phyloP scores from a whole-genome alignment of 2,329 filamentous ascomycete genomes.

The Ampelomyces quisqualis region DNA sequence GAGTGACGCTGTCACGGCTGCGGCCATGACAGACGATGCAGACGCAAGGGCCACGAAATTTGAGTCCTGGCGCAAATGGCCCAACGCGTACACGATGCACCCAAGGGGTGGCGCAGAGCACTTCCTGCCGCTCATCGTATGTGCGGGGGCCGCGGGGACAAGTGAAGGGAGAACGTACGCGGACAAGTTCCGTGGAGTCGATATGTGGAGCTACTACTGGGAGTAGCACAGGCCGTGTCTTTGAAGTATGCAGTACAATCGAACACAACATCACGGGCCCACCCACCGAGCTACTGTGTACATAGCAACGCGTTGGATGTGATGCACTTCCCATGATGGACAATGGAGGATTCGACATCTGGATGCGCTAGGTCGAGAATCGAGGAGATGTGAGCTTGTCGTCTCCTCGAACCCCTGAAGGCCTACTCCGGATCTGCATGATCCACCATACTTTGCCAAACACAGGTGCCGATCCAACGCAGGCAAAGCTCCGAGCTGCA shows the following conservation, averaged over 20 bases:
- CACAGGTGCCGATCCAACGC: background rate
- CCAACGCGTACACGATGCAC: slow-evolving; percentile 56
- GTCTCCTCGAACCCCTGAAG: background rate
- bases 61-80: slow-evolving; percentile 52
- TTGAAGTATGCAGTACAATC: background rate
- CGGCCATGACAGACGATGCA: slow-evolving; percentile 40
- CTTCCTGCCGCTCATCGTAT: slow-evolving; percentile 61
- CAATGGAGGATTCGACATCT: background rate
- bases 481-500: background rate
- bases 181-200: slow-evolving; percentile 53
- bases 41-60: slow-evolving; percentile 47
- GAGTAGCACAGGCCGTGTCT: slow-evolving; percentile 7
- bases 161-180: slow-evolving; percentile 49
- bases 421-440: background rate
- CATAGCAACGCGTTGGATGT: background rate
- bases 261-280: background rate
- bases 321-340: background rate
- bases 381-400: background rate
- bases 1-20: slow-evolving; percentile 51
- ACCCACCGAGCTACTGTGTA: background rate
- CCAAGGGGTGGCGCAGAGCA: slow-evolving; percentile 58
- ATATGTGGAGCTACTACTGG: slow-evolving; percentile 61
- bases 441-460: background rate
- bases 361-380: background rate
- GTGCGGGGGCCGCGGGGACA: slow-evolving; percentile 52